These are phyloP conservation scores for Gossypium davidsonii DNA, from an alignment of 441 rosid species.

Conservation along the genomic window DNA sequence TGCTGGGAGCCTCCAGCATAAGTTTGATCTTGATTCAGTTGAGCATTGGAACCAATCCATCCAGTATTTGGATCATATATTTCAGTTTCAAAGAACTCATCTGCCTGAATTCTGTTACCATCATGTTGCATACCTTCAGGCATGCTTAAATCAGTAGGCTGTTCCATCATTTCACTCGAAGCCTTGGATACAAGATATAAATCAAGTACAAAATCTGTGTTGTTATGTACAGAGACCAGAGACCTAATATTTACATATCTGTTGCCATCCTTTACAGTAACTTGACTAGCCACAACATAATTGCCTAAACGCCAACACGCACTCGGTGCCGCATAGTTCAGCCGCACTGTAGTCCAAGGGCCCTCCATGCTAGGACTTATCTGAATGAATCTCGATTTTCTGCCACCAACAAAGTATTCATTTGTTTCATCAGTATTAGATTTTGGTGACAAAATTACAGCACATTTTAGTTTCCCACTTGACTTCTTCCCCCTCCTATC, in stretches of 20 bases:
- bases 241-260: slow-evolving; percentile 87
- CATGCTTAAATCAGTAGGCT: slow-evolving; percentile 22
- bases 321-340: slow-evolving; percentile 94
- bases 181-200: slow-evolving; percentile 56
- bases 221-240: slow-evolving; percentile 70
- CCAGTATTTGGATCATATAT: slow-evolving; percentile 40
- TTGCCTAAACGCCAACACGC: slow-evolving; percentile 96
- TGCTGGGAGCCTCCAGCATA: slow-evolving; percentile 23
- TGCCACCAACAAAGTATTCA: slow-evolving; percentile 24
- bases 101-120: slow-evolving; percentile 29
- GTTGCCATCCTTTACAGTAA: slow-evolving; percentile 71
- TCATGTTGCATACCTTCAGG: slow-evolving; percentile 28
- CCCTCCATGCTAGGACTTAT: slow-evolving; percentile 90
- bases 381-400: slow-evolving; percentile 78
- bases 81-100: slow-evolving; percentile 53
- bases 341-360: slow-evolving; percentile 94
- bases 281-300: slow-evolving; percentile 95
- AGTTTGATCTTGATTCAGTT: slow-evolving; percentile 18
- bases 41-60: slow-evolving; percentile 42
- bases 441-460: slow-evolving; percentile 55
- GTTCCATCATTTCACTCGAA: slow-evolving; percentile 21
- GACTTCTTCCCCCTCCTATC: slow-evolving; percentile 27
- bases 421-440: slow-evolving; percentile 42
- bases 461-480: slow-evolving; percentile 67
- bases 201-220: slow-evolving; percentile 63